Conservation (phyloP, 345 rosid species). For the Dovyalis caffra region DNA sequence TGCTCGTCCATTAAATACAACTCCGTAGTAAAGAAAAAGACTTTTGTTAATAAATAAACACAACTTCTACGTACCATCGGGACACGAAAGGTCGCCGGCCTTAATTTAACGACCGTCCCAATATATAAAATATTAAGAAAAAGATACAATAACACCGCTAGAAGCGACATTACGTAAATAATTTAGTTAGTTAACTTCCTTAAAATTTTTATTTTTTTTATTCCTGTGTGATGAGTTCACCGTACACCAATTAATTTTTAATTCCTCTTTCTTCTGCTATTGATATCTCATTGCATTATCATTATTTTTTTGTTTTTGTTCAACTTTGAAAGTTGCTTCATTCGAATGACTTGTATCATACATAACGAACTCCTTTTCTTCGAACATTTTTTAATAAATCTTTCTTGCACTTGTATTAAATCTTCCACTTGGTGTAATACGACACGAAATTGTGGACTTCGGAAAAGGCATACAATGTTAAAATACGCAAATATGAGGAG, state of each 20-base stretch:
- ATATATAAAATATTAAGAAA: neutral
- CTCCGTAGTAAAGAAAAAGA: too few species aligned
- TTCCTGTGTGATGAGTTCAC: constrained; percentile 9
- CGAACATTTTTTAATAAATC: neutral
- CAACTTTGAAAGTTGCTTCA: neutral
- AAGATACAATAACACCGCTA: constrained; percentile 10
- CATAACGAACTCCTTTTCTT: constrained; percentile 1
- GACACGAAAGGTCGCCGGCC: too few species aligned
- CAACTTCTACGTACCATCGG: neutral
- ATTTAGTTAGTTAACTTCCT: neutral
- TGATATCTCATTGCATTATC: neutral
- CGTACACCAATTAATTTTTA: neutral
- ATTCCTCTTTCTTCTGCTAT: too few species aligned
- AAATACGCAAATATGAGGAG: neutral
- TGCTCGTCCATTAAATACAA: too few species aligned
- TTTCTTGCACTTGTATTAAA: too few species aligned
- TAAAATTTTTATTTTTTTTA: neutral
- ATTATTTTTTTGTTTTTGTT: neutral
- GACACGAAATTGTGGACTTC: constrained; percentile 24
- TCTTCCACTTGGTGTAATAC: constrained; percentile 9
- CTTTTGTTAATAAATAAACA: neutral
- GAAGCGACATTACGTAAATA: constrained; percentile 28
- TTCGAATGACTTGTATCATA: constrained; percentile 2
- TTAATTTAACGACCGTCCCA: constrained; percentile 18
- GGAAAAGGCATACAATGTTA: neutral